A percentile compares a stretch with the other conserved stretches of the same genome.
Conservation (phyloP, 495 filamentous ascomycete genomes). For the Achaetomiella virescens region DNA sequence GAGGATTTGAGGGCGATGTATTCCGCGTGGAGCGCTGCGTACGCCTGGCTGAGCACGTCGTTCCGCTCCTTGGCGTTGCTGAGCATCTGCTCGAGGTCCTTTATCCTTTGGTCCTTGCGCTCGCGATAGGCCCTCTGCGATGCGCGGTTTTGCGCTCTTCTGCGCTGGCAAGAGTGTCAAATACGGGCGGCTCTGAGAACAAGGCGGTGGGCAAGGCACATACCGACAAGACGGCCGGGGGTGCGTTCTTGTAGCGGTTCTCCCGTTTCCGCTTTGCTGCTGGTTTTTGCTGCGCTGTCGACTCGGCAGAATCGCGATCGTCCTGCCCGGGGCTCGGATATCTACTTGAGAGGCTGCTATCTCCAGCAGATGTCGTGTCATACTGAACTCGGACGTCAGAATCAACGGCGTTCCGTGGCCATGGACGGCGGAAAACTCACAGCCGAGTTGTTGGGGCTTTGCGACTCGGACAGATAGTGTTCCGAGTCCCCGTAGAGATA, state of each 20-base stretch:
- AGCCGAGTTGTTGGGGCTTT: conserved; percentile 36
- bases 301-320: conserved; percentile 37
- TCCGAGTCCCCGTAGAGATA: conserved; percentile 37
- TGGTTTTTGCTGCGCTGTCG: conserved; percentile 28
- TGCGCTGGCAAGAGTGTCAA: conserved; percentile 36
- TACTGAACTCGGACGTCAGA: conserved; percentile 25
- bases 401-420: neutral
- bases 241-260: conserved; percentile 47
- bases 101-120: conserved; percentile 76
- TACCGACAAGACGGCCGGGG: conserved; percentile 44
- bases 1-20: conserved; percentile 35
- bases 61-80: conserved; percentile 44
- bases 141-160: conserved; percentile 53
- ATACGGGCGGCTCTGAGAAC: neutral
- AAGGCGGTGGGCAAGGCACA: neutral
- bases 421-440: conserved; percentile 20
- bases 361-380: conserved; percentile 26
- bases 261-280: conserved; percentile 42
- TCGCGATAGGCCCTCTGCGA: conserved; percentile 77
- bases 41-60: conserved; percentile 38
- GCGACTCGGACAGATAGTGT: conserved; percentile 37
- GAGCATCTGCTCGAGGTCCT: conserved; percentile 74
- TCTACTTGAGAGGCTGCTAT: conserved; percentile 23
- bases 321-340: conserved; percentile 36
- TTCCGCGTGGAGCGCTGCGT: conserved; percentile 35